Base-by-base conservation (phyloP, 176 grass and related monocot species). In the Phoenix roebelenii region DNA sequence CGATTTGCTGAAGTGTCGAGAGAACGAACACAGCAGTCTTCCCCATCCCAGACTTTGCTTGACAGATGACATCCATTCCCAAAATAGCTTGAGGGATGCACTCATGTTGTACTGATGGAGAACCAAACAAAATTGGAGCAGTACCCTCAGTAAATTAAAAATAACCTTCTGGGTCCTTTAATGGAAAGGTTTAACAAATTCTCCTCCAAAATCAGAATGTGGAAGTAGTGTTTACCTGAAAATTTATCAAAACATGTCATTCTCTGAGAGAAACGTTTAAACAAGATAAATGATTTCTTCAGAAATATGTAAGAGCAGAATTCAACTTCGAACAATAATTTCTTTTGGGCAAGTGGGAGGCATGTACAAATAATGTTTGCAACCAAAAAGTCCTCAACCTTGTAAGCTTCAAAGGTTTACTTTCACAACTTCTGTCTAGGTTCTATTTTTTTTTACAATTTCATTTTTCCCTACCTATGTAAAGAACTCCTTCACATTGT, bases 31-130 rank as follows among this genome's bases (percentile, higher is more conserved):
- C 94, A 16, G 94, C 94, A 67, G 94, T 93, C 79, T 93, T 99
- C 15, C 94, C 94, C 94, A 99, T 99, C 49, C 94, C 94, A 57
- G 88, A 99, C 63, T 99, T 99, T 30, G 94, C 94, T 99, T 99
- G 94, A 29, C 94, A 99, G 67, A 93, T 86, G 51, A 99, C 88
- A 68, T 99, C 94, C 94, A 99, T 99, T 59, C 94, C 94, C 50
- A 99, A 84, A 69, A 93, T 89, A 74, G 94, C 94, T 93, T 99
- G 94, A 74, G 94, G 94, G 58, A 99, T 99, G 74, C 94, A 99
- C 64, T 99, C 94, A 15, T 99, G 94, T 99, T 99, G 94, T 67
- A 99, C 88, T 93, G 85, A 70, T 89, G 83, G 78, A 74, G 83
- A 92, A 85, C 85, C 71, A 89, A 88, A 97, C 80, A 85, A 93